Evolutionary conservation across 768 basidiomycete genomes (phyloP), one percentile per base, ranked within the genome.

Genomic region (Wakefieldia striispora): DNA sequence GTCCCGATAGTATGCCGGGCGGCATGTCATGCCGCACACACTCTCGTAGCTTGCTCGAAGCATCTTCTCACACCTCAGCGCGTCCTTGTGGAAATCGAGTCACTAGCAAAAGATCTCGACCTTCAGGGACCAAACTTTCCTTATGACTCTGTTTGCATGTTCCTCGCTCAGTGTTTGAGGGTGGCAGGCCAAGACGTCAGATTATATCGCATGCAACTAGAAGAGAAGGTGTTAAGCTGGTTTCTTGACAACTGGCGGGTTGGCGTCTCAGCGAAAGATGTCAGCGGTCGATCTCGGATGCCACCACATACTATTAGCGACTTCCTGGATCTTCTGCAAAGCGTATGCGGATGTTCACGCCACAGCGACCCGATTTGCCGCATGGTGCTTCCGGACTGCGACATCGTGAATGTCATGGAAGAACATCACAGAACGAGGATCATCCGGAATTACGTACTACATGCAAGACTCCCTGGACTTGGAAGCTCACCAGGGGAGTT

Each of bases 101-200:
- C 76, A 0, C 72, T 97, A 40, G 79, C 83, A 1, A 86, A 85
- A 53, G 91, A 95, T 54, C 73, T 99, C 50, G 87, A 91, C 55
- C 79, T 97, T 14, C 95, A 98, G 69, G 95, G 94, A 0, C 94
- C 95, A 2, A 72, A 82, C 13, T 85, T 81, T 59, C 92, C 94
- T 0, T 88, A 79, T 59, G 97, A 99, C 62, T 84, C 95, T 1
- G 91, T 95, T 34, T 97, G 95, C 72, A 73, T 75, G 49, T 92
- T 98, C 63, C 74, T 97, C 40, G 71, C 79, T 6, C 72, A 79
- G 23, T 86, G 82, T 47, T 72, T 97, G 40, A 76, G 73, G 16
- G 72, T 91, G 20, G 84, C 91, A 0, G 83, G 80, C 50, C 84
- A 86, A 61, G 93, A 98, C 61, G 85, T 88, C 49, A 79, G 86